phyloP scores from a whole-genome alignment of 306 rosid genomes.

The Cucurbita moschata region DNA sequence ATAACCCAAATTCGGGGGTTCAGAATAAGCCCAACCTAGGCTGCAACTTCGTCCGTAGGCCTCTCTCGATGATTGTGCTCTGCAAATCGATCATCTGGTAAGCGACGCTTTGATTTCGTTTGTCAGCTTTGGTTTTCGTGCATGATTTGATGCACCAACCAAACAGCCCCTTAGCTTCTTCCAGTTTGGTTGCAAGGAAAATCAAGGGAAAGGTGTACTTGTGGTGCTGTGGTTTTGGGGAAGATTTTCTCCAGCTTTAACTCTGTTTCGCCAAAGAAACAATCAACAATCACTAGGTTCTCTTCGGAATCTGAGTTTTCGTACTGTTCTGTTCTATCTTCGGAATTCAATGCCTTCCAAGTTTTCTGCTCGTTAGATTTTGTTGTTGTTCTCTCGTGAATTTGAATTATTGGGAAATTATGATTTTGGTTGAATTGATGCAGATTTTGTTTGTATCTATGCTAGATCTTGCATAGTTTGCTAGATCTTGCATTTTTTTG shows the following conservation, averaged over 20 bases:
- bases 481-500: no score
- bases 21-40: neutral
- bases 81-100: neutral
- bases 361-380: slow-evolving; percentile 14
- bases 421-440: neutral
- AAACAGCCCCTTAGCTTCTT: slow-evolving; percentile 32
- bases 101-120: neutral
- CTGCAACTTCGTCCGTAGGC: neutral
- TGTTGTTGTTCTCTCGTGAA: neutral
- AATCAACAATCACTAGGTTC: neutral
- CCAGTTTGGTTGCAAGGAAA: slow-evolving; percentile 24
- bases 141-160: slow-evolving; percentile 23
- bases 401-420: neutral
- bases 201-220: slow-evolving; percentile 19
- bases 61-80: neutral
- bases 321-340: neutral
- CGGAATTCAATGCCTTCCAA: slow-evolving; percentile 19
- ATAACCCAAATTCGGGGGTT: neutral
- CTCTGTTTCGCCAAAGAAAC: slow-evolving; percentile 8
- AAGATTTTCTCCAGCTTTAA: neutral
- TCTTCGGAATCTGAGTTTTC: neutral
- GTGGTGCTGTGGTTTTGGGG: slow-evolving; percentile 21
- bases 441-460: neutral
- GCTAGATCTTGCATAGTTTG: no score
- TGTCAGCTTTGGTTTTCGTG: neutral